These are phyloP conservation scores for Ceratocystis diversiconidia DNA, from an alignment of 2,329 filamentous ascomycete genomes.

Conservation along the genomic window DNA sequence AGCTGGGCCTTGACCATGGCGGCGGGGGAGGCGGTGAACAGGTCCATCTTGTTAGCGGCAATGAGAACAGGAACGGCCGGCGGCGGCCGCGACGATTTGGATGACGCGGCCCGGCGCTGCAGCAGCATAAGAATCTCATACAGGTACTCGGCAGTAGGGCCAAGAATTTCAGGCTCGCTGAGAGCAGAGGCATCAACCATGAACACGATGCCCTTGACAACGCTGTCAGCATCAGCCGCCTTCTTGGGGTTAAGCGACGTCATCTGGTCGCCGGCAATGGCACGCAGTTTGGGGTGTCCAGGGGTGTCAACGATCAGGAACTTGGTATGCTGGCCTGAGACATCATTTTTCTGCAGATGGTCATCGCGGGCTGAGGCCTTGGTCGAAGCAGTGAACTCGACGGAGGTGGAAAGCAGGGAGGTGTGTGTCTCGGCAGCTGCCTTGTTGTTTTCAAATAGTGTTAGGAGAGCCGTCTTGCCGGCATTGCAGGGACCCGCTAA, in stretches of 20 bases:
- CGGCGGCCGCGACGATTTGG: conserved; percentile 35
- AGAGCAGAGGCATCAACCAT: conserved; percentile 72
- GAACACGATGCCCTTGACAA: conserved; percentile 64
- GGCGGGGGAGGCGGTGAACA: conserved; percentile 82
- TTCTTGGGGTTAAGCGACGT: conserved; percentile 18
- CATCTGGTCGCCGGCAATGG: conserved; percentile 36
- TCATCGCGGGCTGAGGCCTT: conserved; percentile 31
- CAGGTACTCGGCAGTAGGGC: conserved; percentile 67
- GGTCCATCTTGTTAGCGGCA: conserved; percentile 87
- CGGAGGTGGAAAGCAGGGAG: conserved; percentile 34
- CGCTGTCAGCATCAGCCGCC: conserved; percentile 25
- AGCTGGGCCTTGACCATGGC: conserved; percentile 59
- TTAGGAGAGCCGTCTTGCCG: conserved; percentile 82
- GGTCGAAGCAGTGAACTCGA: conserved; percentile 42
- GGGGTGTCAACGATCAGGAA: conserved; percentile 79
- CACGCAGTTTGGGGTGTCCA: conserved; percentile 85
- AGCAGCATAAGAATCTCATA: conserved; percentile 76
- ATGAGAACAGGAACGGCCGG: conserved; percentile 60
- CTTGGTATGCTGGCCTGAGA: conserved; percentile 44
- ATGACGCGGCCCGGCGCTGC: conserved; percentile 52
- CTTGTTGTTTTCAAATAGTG: conserved; percentile 49
- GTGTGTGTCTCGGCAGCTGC: conserved; percentile 38
- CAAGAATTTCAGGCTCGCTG: conserved; percentile 43
- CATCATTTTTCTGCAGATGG: conserved; percentile 42
- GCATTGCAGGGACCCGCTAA: conserved; percentile 66